Evolutionary conservation across 2,329 filamentous ascomycete genomes (phyloP).

Genomic region (Fusarium penzigii): DNA sequence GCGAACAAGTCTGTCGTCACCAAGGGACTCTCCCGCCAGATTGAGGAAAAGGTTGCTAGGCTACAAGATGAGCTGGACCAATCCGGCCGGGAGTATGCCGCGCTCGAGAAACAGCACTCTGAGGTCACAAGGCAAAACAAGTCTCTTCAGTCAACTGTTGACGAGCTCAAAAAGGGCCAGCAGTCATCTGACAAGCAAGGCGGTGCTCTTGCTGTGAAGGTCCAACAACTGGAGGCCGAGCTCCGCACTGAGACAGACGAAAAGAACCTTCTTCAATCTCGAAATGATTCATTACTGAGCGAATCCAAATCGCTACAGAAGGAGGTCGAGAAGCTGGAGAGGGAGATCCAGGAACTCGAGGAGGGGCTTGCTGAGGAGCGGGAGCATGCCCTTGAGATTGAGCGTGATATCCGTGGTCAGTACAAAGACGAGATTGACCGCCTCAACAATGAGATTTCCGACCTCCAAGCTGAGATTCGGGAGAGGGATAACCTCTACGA

Average conservation of each 20-base stretch:
- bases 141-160: slow-evolving; percentile 45
- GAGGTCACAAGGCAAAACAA: slow-evolving; percentile 49
- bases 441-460: slow-evolving; percentile 60
- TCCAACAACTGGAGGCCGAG: slow-evolving; percentile 60
- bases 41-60: slow-evolving; percentile 68
- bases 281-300: slow-evolving; percentile 65
- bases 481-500: slow-evolving; percentile 72
- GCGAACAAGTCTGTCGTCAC: slow-evolving; percentile 76
- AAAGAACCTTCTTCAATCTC: slow-evolving; percentile 68
- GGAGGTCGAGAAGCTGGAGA: slow-evolving; percentile 57
- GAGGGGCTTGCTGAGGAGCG: slow-evolving; percentile 54
- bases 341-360: slow-evolving; percentile 49
- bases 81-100: slow-evolving; percentile 48
- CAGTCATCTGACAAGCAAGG: slow-evolving; percentile 32
- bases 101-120: slow-evolving; percentile 53
- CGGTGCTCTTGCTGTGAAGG: slow-evolving; percentile 46
- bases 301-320: slow-evolving; percentile 69
- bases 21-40: slow-evolving; percentile 72
- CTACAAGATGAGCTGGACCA: slow-evolving; percentile 67
- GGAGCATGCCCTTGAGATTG: slow-evolving; percentile 58
- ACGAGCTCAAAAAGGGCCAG: slow-evolving; percentile 39
- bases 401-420: slow-evolving; percentile 56
- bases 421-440: slow-evolving; percentile 50
- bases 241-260: slow-evolving; percentile 61
- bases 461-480: slow-evolving; percentile 64